Conservation (phyloP, 2,329 filamentous ascomycete species). For the Ascochyta clinopodiicola region DNA sequence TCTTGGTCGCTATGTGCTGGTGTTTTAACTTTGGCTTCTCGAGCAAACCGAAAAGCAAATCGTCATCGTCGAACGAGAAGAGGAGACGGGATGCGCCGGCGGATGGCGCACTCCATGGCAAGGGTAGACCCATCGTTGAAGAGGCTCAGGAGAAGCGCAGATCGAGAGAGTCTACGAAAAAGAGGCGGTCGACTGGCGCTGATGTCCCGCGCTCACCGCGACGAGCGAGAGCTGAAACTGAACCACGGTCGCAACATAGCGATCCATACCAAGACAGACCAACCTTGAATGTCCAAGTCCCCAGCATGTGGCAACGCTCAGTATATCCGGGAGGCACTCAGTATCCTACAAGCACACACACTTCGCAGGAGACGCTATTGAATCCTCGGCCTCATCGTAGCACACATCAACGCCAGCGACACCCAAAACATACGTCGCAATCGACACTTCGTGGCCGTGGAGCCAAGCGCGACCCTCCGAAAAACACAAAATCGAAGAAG, state of each 20-base stretch:
- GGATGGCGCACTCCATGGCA: conserved; percentile 31
- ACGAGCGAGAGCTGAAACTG: conserved; percentile 29
- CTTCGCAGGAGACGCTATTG: conserved; percentile 45
- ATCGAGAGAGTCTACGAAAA: conserved; percentile 34
- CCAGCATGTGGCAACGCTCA: conserved; percentile 38
- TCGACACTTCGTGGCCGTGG: conserved; percentile 44
- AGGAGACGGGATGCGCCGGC: conserved; percentile 37
- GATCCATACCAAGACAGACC: conserved; percentile 29
- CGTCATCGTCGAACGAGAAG: conserved; percentile 35
- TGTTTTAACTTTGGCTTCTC: conserved; percentile 43
- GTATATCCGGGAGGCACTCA: conserved; percentile 23
- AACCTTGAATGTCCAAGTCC: conserved; percentile 34
- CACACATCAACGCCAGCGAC: conserved; percentile 39
- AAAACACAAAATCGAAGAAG: conserved; percentile 41
- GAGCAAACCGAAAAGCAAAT: conserved; percentile 40
- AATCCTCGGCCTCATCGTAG: conserved; percentile 47
- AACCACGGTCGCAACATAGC: conserved; percentile 26
- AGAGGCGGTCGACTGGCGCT: conserved; percentile 34
- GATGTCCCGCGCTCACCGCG: conserved; percentile 33
- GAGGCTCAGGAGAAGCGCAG: conserved; percentile 42
- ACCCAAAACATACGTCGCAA: conserved; percentile 44
- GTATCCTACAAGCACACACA: conserved; percentile 31
- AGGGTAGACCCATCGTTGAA: conserved; percentile 31
- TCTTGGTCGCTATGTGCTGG: conserved; percentile 47
- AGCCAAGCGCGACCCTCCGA: conserved; percentile 46